phyloP scores from a whole-genome alignment of 768 basidiomycete species.

The Boletus barrowsii region DNA sequence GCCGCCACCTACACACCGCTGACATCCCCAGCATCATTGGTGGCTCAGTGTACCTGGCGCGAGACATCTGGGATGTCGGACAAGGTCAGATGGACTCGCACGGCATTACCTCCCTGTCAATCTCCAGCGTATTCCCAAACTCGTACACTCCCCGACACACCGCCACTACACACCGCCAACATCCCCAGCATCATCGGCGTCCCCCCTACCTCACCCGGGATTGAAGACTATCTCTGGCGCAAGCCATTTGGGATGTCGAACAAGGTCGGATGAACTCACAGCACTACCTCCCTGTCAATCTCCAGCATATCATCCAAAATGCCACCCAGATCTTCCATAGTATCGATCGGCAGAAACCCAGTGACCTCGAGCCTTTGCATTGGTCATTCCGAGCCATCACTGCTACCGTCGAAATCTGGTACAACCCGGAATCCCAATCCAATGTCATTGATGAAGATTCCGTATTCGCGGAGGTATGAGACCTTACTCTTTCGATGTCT shows the following conservation, averaged over 20 bases:
- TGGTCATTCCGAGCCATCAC: conserved; percentile 88
- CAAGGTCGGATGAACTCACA: no score
- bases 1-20: no score
- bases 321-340: conserved; percentile 94
- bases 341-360: conserved; percentile 91
- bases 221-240: no score
- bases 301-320: conserved; percentile 93
- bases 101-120: conserved; percentile 58
- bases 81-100: conserved; percentile 60
- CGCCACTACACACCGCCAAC: no score
- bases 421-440: conserved; percentile 77
- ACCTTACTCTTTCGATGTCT: not conserved
- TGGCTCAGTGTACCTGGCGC: not conserved
- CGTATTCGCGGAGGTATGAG: conserved; percentile 73
- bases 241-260: no score
- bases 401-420: conserved; percentile 95
- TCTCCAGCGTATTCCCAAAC: no score
- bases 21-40: no score
- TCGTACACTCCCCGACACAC: no score
- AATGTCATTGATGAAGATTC: conserved; percentile 88
- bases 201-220: no score
- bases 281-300: conserved; percentile 77
- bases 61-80: conserved; percentile 84
- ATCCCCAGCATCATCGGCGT: no score
- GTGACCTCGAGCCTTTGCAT: conserved; percentile 85